Percentiles rank a stretch among this genome's conserved stretches.
phyloP scores from a whole-genome alignment of 805 yeast genomes.

The Candida odintsovae region DNA sequence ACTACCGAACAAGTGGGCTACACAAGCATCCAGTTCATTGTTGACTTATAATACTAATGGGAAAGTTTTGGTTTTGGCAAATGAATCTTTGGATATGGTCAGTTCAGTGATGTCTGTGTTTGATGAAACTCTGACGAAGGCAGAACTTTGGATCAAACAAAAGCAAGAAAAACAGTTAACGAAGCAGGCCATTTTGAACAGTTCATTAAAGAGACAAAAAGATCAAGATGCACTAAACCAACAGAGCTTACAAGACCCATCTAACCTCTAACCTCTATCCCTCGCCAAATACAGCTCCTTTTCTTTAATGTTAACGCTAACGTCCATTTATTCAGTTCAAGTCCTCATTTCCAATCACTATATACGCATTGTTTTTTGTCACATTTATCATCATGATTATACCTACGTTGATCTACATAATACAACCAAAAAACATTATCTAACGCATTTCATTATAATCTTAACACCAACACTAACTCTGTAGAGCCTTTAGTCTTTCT shows the following conservation, averaged over 20 bases:
- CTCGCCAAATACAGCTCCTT: background rate
- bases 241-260: background rate
- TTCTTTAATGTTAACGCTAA: background rate
- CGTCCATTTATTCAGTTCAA: background rate
- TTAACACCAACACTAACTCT: conserved; percentile 33
- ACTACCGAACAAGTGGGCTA: conserved; percentile 72
- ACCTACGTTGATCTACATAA: background rate
- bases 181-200: conserved; percentile 24
- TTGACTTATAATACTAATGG: conserved; percentile 44
- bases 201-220: conserved; percentile 10
- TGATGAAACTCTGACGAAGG: conserved; percentile 76
- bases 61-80: conserved; percentile 73
- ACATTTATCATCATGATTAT: too few relatives aligned
- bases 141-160: conserved; percentile 74
- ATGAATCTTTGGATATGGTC: conserved; percentile 82
- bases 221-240: conserved; percentile 1
- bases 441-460: background rate
- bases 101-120: conserved; percentile 77
- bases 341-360: too few relatives aligned
- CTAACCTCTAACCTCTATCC: background rate
- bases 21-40: conserved; percentile 19
- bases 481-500: conserved; percentile 80
- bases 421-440: background rate
- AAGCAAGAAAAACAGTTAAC: conserved; percentile 33
- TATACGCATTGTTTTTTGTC: too few relatives aligned